Evolutionary conservation across 768 basidiomycete genomes (phyloP), one percentile per base, ranked within the genome.

Genomic region (Phlebiopsis gigantea): DNA sequence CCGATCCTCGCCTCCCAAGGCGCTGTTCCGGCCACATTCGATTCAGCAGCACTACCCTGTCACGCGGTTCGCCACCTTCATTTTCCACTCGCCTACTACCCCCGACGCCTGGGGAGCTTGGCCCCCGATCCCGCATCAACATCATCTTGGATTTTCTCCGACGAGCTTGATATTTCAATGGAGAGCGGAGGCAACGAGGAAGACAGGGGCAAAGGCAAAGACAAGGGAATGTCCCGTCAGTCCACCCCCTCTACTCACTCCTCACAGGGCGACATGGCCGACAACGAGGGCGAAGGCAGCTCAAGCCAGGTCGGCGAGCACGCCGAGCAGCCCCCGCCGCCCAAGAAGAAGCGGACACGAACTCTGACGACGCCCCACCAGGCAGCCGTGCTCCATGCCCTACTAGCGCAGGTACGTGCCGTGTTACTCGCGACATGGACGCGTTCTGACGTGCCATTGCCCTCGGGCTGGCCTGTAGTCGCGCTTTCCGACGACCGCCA

Each of bases 281-380:
- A 87, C 67, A 82, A 75, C 51, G 84, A 84, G 62, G 78, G 74
- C 60, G 79, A 80, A 55, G 77, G 72, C 41, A 31, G 31, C 50
- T 14, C 31, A 1, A 25, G 31, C 50, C 31, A 19, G 31, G 9
- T 30, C 7, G 50, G 29, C 14, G 50, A 52, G 30, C 52, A 53
- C 5, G n/a, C 19, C n/a, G 54, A 46, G 22, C 44, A 6, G n/a
- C 45, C 59, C 42, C 68, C 59, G 10, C 82, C 81, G 59, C 71
- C 73, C 60, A 90, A 90, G 78, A 89, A 89, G 71, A 91, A 90
- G 65, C 80, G 91, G 55, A 93, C 91, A 28, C 77, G 88, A 46
- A 89, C 87, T 24, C 75, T 93, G 55, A 93, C 91, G 41, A 93
- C 91, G 8, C 89, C 91, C 7, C 88, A 93, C 65, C 91, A 93